Percentiles rank a stretch among this genome's conserved stretches.
phyloP scores from a whole-genome alignment of 129 eudicot species.

The Arctium minus region DNA sequence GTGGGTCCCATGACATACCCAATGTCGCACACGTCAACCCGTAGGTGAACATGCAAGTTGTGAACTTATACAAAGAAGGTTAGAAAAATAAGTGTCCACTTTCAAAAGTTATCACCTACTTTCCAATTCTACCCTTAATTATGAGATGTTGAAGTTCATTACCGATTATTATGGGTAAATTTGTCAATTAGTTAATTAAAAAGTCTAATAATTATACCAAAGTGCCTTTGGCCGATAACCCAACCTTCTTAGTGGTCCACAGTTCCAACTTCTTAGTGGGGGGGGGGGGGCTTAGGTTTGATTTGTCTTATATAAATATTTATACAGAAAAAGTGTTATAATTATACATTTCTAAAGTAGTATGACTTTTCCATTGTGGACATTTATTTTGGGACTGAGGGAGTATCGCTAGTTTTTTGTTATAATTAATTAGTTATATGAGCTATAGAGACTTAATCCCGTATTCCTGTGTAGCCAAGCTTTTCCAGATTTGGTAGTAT shows the following conservation, averaged over 20 bases:
- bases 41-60: constrained; percentile 39
- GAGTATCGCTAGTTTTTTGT: not conserved
- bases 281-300: no score
- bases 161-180: not conserved
- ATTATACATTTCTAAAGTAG: no score
- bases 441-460: not conserved
- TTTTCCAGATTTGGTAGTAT: not conserved
- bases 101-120: no score
- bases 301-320: no score
- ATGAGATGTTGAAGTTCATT: not conserved
- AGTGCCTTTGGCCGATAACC: no score
- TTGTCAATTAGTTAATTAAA: not conserved
- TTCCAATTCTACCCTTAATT: no score
- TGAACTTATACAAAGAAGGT: constrained; percentile 26
- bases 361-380: no score
- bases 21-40: constrained; percentile 47
- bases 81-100: constrained; percentile 22
- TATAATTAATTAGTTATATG: not conserved
- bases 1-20: constrained; percentile 50
- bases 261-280: no score
- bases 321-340: no score
- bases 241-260: no score
- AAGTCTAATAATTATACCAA: not conserved
- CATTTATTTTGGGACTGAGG: no score
- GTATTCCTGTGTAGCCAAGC: not conserved